Percentiles rank a stretch among this genome's conserved stretches.
These are phyloP conservation scores for Acanthamoeba healyi DNA, from an alignment of 208 protist species.

Conservation along the genomic window DNA sequence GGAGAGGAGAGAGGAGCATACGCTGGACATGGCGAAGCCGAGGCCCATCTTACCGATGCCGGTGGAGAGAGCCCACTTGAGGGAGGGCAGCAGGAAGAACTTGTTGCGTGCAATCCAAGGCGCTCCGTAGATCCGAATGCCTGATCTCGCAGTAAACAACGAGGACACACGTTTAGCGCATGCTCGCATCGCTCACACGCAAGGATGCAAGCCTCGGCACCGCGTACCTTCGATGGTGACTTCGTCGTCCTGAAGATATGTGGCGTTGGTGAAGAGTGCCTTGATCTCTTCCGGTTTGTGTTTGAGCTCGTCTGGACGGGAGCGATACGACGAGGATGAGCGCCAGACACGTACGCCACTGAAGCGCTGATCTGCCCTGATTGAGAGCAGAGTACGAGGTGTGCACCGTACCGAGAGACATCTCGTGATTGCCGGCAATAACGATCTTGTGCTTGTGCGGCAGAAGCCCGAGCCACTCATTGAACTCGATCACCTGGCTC, in stretches of 20 bases:
- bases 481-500: constrained; percentile 56
- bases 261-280: constrained; percentile 58
- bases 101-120: constrained; percentile 25
- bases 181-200: too few relatives aligned
- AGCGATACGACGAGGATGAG: too few relatives aligned
- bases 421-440: constrained; percentile 78
- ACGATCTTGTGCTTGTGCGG: constrained; percentile 79
- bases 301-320: background rate
- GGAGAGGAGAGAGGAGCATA: background rate
- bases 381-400: background rate
- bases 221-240: constrained; percentile 48
- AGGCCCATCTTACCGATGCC: constrained; percentile 54
- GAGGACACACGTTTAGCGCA: background rate
- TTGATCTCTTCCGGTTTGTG: constrained; percentile 15
- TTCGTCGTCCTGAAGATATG: constrained; percentile 55
- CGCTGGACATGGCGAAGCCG: constrained; percentile 43
- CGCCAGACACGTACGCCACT: too few relatives aligned
- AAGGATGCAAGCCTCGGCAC: too few relatives aligned
- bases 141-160: background rate
- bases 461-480: constrained; percentile 73
- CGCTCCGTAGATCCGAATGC: constrained; percentile 9
- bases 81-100: constrained; percentile 41
- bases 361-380: too few relatives aligned
- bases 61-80: constrained; percentile 38
- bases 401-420: background rate